Conservation (phyloP, 257 asterid species). For the Ballota nigra region DNA sequence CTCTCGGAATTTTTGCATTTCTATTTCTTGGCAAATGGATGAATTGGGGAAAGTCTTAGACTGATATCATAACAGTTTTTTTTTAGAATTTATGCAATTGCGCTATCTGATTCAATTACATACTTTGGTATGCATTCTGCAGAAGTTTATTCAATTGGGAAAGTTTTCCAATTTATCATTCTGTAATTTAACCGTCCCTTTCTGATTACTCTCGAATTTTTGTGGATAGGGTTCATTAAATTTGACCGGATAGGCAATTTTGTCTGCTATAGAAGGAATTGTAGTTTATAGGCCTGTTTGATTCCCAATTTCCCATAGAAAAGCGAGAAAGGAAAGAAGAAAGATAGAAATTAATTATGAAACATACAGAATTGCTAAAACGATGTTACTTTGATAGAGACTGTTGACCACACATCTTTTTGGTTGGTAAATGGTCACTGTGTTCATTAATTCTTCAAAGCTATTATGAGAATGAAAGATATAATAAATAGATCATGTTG, state of each 20-base stretch:
- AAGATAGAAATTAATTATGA: not conserved
- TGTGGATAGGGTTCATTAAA: not conserved
- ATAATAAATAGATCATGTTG: constrained; percentile 19
- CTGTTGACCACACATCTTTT: constrained; percentile 31
- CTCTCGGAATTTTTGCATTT: not conserved
- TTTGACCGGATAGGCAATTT: not conserved
- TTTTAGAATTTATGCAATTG: not conserved
- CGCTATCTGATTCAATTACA: not conserved
- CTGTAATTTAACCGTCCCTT: not conserved
- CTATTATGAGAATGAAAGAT: constrained; percentile 11
- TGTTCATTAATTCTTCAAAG: constrained; percentile 27
- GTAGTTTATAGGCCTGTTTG: not conserved
- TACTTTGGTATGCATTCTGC: not conserved
- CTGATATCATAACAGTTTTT: not conserved
- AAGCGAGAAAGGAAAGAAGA: not conserved
- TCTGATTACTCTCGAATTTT: not conserved
- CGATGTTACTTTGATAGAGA: constrained; percentile 17
- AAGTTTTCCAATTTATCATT: not conserved
- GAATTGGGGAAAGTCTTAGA: not conserved
- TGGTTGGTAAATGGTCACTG: constrained; percentile 32
- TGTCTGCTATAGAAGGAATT: not conserved
- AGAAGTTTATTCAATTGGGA: not conserved
- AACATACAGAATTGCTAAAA: not conserved
- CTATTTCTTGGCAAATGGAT: not conserved
- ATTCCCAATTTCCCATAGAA: not conserved